phyloP scores from a whole-genome alignment of 2,329 filamentous ascomycete genomes.

The Aspergillus awamori region DNA sequence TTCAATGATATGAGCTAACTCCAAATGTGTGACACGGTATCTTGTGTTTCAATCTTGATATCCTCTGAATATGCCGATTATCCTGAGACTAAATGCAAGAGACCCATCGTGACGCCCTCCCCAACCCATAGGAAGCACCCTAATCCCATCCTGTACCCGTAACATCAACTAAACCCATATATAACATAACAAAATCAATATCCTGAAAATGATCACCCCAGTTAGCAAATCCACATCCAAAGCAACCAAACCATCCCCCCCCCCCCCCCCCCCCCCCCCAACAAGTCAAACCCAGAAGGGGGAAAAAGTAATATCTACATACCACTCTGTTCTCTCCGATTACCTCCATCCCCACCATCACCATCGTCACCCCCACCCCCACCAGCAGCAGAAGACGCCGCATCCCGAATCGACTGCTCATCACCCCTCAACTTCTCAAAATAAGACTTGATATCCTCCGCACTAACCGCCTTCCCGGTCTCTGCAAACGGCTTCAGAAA shows the following conservation, averaged over 20 bases:
- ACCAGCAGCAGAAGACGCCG: conserved; percentile 56
- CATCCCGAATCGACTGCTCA: conserved; percentile 70
- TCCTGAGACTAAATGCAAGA: neutral
- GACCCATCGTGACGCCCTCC: neutral
- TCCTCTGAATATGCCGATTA: neutral
- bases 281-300: neutral
- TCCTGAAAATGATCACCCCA: neutral
- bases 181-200: neutral
- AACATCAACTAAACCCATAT: too few relatives aligned
- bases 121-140: neutral
- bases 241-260: too few relatives aligned
- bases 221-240: conserved; percentile 1
- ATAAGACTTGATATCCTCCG: conserved; percentile 94
- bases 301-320: conserved; percentile 20
- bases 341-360: conserved; percentile 27
- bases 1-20: neutral
- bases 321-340: conserved; percentile 53
- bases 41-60: neutral
- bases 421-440: conserved; percentile 94
- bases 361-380: conserved; percentile 34
- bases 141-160: neutral
- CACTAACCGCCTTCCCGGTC: conserved; percentile 81
- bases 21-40: neutral
- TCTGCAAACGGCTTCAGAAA: conserved; percentile 95
- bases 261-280: too few relatives aligned